Evolutionary conservation across 371 early-diverging fungal genomes (phyloP).

Genomic region (Rhizopus delemar): DNA sequence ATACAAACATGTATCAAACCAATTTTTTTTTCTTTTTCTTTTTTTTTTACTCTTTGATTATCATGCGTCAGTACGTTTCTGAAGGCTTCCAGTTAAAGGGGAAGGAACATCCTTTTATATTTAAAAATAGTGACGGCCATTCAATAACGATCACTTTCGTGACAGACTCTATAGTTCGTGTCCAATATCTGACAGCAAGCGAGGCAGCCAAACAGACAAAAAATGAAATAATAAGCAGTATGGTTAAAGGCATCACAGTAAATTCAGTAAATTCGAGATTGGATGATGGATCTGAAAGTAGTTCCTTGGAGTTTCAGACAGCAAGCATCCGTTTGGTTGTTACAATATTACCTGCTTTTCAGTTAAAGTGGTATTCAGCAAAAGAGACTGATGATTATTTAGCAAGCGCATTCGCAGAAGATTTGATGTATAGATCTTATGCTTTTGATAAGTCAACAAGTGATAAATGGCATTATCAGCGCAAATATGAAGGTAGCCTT

Average conservation of each 20-base stretch:
- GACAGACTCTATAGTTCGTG: conserved; percentile 21
- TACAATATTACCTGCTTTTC: conserved; percentile 15
- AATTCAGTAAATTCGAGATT: neutral
- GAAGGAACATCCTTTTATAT: conserved; percentile 28
- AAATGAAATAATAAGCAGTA: neutral
- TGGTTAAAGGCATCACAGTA: neutral
- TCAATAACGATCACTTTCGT: conserved; percentile 21
- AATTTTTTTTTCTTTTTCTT: conserved; percentile 9
- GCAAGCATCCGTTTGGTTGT: conserved; percentile 20
- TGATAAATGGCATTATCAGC: conserved; percentile 43
- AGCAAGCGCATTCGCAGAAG: conserved; percentile 47
- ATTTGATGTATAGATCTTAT: conserved; percentile 56
- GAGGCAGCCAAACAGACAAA: neutral
- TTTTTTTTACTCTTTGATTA: neutral
- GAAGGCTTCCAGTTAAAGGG: conserved; percentile 25
- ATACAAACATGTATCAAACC: neutral
- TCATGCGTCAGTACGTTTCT: conserved; percentile 37
- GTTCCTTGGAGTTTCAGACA: conserved; percentile 19
- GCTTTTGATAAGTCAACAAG: conserved; percentile 29
- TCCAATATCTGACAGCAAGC: conserved; percentile 14
- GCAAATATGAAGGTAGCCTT: conserved; percentile 22
- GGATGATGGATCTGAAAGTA: neutral
- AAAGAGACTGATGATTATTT: neutral
- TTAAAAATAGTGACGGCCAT: conserved; percentile 28
- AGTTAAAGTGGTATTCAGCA: conserved; percentile 25